Base-by-base conservation (phyloP, 106 monocot species). In the Triglochin maritima region DNA sequence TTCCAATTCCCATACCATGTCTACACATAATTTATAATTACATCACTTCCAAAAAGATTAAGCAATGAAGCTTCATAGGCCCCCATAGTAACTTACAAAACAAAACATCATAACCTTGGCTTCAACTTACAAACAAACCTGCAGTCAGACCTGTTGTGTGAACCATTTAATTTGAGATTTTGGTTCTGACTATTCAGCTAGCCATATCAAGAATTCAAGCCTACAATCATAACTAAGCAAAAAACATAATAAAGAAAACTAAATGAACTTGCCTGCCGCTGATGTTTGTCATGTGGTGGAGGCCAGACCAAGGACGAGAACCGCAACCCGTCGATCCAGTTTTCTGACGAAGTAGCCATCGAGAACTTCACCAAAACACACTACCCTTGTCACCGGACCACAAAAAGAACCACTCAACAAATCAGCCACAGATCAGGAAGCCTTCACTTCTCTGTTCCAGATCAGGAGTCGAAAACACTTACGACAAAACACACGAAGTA, bases 301-400 rank as follows among this genome's bases (percentile, higher is more conserved):
- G 87, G 85, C 85, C 92, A 87, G 47, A 83, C 76, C 55, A 92
- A 70, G 14, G 92, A 87, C 4, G 92, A 92, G 56, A 76, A 92
- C 59, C 77, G 85, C 15, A 92, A 82, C 51, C 92, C 87, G 79
- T 87, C 85, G 44, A 83, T 85, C 92, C 69, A 69, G 42, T 46
- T 46, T 56, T 13, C 66, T 6, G 47, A 17, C 56, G 44, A 46
- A 41, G 55, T 55, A 9, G 55, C 2, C 55, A 55, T 55, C 10
- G 55, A 55, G 55, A 55, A 2, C 55, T n/a, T 3, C 55, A 12
- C 14, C 29, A 29, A 1, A 29, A 29, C 29, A 29, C 29, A 0
- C 1, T 29, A 0, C 29, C 29, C 29, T 5, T 7, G 50, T 7
- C 55, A 55, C 55, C 55, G 55, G 5, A 9, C 55, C 59, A 29